Evolutionary conservation across 1,139 yeast genomes (phyloP), one percentile per base, ranked within the genome.

Genomic region (Zygotorulaspora mrakii): DNA sequence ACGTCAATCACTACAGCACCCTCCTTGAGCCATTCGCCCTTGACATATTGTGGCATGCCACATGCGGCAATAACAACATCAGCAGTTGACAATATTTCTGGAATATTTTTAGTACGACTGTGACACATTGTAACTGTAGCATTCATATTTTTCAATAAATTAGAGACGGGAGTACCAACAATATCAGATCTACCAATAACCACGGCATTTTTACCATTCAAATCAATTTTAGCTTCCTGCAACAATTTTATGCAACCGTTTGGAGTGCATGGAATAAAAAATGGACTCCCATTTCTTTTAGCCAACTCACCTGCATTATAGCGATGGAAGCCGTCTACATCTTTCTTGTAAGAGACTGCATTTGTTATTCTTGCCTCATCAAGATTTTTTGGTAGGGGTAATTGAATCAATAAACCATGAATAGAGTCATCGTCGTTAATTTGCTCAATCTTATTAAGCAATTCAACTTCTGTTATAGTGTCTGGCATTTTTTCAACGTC

Each of bases 131-230:
- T 83, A 17, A 83, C 91, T 3, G 91, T 82, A 45, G 87, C 85
- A 56, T 84, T 82, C 53, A 73, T 76, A 51, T 79, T 79, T 55
- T 77, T 79, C 56, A 83, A 69, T 66, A 83, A 66, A 36, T 85
- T 78, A 3, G 88, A 80, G 18, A 83, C 81, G 32, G 94, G 94
- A 22, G 83, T 80, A 45, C 94, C 94, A 24, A 83, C 94, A 49
- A 83, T 83, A 62, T 83, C 89, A 8, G 89, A 82, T 61, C 94
- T 73, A 29, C 94, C 94, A 50, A 84, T 66, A 9, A 83, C 88
- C 33, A 82, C 91, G 2, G 87, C 91, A 53, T 75, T 74, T 52
- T 81, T 79, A 40, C 91, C 91, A 39, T 72, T 61, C 46, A 82
- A 64, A 18, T 66, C 64, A 35, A 79, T 67, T 2, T 81, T 78